Evolutionary conservation across 2,329 filamentous ascomycete species (phyloP), one percentile per base, ranked within the genome.

Genomic region (Seiridium cupressi): DNA sequence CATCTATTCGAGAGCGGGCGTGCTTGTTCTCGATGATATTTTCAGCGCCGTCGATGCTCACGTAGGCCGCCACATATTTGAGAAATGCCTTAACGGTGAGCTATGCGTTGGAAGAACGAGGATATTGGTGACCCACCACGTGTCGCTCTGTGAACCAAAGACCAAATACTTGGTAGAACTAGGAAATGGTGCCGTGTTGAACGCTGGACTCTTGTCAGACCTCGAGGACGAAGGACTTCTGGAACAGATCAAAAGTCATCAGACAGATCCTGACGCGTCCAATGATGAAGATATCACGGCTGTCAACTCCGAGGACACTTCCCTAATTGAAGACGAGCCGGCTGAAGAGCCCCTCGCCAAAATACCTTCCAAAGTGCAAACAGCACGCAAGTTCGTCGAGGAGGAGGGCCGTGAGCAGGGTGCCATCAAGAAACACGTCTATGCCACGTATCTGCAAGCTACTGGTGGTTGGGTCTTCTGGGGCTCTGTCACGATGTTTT

Each of bases 31-130:
- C 67, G 92, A 96, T 71, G 92, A 96, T 69, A 91, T 94, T 46
- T 93, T 96, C 72, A 92, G 89, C 69, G 88, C 91, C 8, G 86
- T 95, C 7, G 92, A 96, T 72, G 89, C 90, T 3, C 90, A 93
- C 68, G 91, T 93, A 36, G 91, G 91, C 13, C 84, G 89, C 35
- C 89, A 92, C 67, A 88, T 94, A 54, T 92, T 91, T 65, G 89
- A 93, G 64, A 83, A 91, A 60, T 92, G 89, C 62, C 78, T 94
- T 3, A 88, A 84, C 2, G 91, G 91, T 4, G 84, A 89, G 55
- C 80, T 94, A 7, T 88, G 89, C 62, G 74, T 80, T 31, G 87
- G 86, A 0, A 79, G 92, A 59, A 95, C 92, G 1, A 79, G 91
- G 36, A 91, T 95, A 53, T 77, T 95, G 3, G 91, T 93, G 34